A percentile compares a stretch with the other conserved stretches of the same genome.
phyloP scores from a whole-genome alignment of 768 basidiomycete genomes.

The Butyriboletus loyo region DNA sequence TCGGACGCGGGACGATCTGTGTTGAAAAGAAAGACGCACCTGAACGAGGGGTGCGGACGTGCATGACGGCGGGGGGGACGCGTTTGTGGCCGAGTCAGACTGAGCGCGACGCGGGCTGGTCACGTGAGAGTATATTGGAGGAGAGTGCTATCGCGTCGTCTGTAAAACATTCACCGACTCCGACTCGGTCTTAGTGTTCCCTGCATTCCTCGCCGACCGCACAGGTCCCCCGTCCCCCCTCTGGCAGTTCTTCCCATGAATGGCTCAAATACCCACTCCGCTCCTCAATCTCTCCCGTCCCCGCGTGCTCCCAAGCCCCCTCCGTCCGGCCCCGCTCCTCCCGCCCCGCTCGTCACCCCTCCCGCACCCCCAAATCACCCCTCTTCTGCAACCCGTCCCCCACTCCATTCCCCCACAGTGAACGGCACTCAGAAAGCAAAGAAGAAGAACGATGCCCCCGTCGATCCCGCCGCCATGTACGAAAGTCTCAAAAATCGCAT shows the following conservation, averaged over 20 bases:
- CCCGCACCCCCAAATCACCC: conserved; percentile 34
- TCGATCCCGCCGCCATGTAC: conserved; percentile 85
- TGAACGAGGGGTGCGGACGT: too few relatives aligned
- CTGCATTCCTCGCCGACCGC: conserved; percentile 30
- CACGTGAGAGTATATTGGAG: conserved; percentile 14
- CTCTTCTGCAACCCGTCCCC: conserved; percentile 31
- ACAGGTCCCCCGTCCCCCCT: conserved; percentile 9
- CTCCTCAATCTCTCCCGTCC: conserved; percentile 1
- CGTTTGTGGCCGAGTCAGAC: neutral
- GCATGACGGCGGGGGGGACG: too few relatives aligned
- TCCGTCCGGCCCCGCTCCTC: conserved; percentile 58
- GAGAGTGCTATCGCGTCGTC: neutral
- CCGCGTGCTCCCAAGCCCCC: conserved; percentile 46
- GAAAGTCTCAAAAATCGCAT: conserved; percentile 86
- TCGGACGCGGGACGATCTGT: neutral
- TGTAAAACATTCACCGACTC: conserved; percentile 23
- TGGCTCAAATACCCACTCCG: conserved; percentile 28
- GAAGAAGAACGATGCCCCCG: conserved; percentile 62
- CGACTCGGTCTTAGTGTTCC: conserved; percentile 25
- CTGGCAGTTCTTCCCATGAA: conserved; percentile 39
- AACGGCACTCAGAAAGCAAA: conserved; percentile 53
- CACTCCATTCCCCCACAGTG: conserved; percentile 29
- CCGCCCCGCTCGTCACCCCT: conserved; percentile 44
- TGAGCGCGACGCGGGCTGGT: conserved; percentile 6
- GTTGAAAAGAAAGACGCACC: neutral